Conservation (phyloP, 768 basidiomycete genomes). For the Mycena epipterygia region DNA sequence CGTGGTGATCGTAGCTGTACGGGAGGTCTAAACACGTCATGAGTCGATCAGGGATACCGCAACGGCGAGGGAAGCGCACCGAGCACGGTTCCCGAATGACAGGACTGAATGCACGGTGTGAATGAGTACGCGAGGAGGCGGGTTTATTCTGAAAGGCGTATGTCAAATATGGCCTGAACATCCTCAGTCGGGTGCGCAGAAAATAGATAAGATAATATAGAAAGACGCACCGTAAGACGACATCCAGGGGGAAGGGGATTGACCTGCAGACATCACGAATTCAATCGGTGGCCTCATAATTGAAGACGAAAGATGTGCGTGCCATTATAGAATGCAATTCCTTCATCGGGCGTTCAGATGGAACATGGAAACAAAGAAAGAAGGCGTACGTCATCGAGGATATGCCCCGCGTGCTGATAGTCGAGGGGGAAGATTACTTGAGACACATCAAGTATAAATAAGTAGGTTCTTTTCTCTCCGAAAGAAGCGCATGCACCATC, state of each 20-base stretch:
- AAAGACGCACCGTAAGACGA: slow-evolving; percentile 60
- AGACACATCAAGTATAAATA: not conserved
- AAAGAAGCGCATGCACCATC: slow-evolving; percentile 50
- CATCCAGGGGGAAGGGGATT: slow-evolving; percentile 63
- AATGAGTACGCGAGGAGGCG: not conserved
- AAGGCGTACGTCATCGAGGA: slow-evolving; percentile 75
- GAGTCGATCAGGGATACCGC: no score
- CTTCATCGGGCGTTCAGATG: slow-evolving; percentile 41
- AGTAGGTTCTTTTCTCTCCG: not conserved
- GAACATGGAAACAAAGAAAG: not conserved
- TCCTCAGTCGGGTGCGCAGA: not conserved
- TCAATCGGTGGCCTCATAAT: not conserved
- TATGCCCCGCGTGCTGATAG: slow-evolving; percentile 79
- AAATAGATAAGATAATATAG: not conserved
- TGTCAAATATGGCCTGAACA: slow-evolving; percentile 66
- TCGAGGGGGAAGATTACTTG: slow-evolving; percentile 93
- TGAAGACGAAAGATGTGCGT: not conserved
- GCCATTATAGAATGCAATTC: slow-evolving; percentile 67
- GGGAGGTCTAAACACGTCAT: slow-evolving; percentile 55
- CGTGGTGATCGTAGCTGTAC: slow-evolving; percentile 68
- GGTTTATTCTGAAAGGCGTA: slow-evolving; percentile 42
- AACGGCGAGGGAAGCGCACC: slow-evolving; percentile 45
- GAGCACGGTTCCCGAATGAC: slow-evolving; percentile 68
- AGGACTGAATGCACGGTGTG: slow-evolving; percentile 49
- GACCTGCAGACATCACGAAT: slow-evolving; percentile 47